A percentile compares a stretch with the other conserved stretches of the same genome.
Conservation (phyloP, 768 basidiomycete species). For the Mycena vitilis region DNA sequence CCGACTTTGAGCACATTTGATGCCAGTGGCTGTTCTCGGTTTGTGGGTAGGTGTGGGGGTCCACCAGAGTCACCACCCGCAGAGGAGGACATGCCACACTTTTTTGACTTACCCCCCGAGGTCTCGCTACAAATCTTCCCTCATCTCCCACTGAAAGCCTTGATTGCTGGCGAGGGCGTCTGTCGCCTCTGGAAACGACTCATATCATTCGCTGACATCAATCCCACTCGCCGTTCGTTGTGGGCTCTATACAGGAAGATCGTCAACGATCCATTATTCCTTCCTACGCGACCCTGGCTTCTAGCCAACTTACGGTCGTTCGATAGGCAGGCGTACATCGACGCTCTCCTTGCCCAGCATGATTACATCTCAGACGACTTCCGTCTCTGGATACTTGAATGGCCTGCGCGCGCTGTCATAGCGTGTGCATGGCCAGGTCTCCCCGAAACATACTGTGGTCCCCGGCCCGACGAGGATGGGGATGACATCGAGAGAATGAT, state of each 20-base stretch:
- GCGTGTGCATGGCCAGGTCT: constrained; percentile 39
- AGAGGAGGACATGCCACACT: background rate
- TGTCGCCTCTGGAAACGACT: constrained; percentile 32
- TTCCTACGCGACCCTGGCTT: constrained; percentile 35
- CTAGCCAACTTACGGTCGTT: constrained; percentile 24
- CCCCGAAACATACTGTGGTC: background rate
- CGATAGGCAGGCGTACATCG: constrained; percentile 36
- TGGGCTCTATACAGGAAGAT: constrained; percentile 34
- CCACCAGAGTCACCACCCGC: too few species aligned
- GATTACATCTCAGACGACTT: constrained; percentile 38
- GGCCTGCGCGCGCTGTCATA: constrained; percentile 41
- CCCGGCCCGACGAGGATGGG: too few species aligned
- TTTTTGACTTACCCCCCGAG: constrained; percentile 23
- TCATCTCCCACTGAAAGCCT: constrained; percentile 35
- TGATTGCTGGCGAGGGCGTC: constrained; percentile 39
- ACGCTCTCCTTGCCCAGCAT: constrained; percentile 22
- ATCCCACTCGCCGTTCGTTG: constrained; percentile 36
- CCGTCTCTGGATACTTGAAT: constrained; percentile 40
- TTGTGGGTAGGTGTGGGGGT: too few species aligned
- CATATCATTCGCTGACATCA: constrained; percentile 14
- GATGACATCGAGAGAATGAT: background rate
- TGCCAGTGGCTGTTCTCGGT: too few species aligned
- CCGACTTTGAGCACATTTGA: too few species aligned
- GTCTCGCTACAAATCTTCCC: constrained; percentile 39
- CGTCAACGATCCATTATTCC: constrained; percentile 36